Evolutionary conservation across 2,329 filamentous ascomycete genomes (phyloP), one percentile per base, ranked within the genome.

Genomic region (Fusarium succisae): DNA sequence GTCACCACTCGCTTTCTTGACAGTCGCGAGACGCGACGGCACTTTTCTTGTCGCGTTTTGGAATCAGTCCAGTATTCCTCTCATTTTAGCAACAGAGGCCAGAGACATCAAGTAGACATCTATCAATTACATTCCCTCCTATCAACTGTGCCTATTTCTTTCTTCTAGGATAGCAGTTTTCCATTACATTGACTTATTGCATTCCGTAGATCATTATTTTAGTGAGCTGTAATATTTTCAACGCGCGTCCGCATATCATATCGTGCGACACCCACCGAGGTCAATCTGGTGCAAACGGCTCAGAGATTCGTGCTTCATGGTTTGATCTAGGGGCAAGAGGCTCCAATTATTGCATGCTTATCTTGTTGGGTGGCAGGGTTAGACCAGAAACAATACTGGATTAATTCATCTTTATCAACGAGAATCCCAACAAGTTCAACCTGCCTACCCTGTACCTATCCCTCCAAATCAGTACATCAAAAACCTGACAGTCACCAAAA

Each of bases 321-420:
- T 3, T 3, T 1, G 8, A 48, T 0, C 6, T 0, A 13, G 20
- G 1, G 4, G 20, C 1, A 3, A 12, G 4, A 28, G 4, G 20
- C 10, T 30, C 4, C 3, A 11, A 17, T 2, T 3, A 15, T 48
- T 22, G 0, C 1, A 12, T 8, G 6, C 2, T 12, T 2, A n/a
- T 11, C 3, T 11, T 17, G 4, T 13, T 7, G 0, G 8, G 14
- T 17, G 5, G 20, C 10, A 30, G 20, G 14, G 2, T 9, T 5
- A 17, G 17, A 9, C 3, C 0, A 14, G 20, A 50, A 8, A 30
- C 0, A 8, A 50, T 30, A 6, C 20, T n/a, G 4, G 8, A 22
- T n/a, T 5, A 6, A 5, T 30, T 50, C 0, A 50, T 9, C 10
- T 3, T n/a, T 1, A 5, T 15, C 1, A 9, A n/a, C 4, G 0